These are phyloP conservation scores for Globisporangium cystogenes DNA, from an alignment of 352 stramenopile species.

Conservation along the genomic window DNA sequence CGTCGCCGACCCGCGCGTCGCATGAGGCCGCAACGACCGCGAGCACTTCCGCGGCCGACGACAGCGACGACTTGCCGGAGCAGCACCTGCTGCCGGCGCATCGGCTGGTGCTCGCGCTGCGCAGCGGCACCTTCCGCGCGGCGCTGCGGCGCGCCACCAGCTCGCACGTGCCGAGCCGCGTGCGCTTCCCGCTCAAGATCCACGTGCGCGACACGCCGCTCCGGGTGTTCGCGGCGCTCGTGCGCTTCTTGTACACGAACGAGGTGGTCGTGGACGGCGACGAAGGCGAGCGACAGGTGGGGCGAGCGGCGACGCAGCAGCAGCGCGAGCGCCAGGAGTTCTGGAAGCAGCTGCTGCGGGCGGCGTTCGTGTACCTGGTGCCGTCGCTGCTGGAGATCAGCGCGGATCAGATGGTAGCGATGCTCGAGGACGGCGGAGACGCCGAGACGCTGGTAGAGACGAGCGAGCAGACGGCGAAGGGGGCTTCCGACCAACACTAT, in stretches of 20 bases:
- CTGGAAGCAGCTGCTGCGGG: constrained; percentile 62
- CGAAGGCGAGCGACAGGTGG: too few species aligned
- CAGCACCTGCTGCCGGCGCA: constrained; percentile 69
- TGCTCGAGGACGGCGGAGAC: constrained; percentile 11
- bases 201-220: constrained; percentile 79
- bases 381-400: constrained; percentile 63
- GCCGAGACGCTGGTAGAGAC: neutral
- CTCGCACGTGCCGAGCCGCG: constrained; percentile 54
- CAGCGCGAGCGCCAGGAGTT: constrained; percentile 33
- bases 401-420: constrained; percentile 30
- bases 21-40: constrained; percentile 1
- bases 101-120: constrained; percentile 63
- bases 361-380: constrained; percentile 68
- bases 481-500: too few species aligned
- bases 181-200: constrained; percentile 80
- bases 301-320: too few species aligned
- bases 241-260: constrained; percentile 79
- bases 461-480: neutral
- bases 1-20: constrained; percentile 2
- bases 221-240: constrained; percentile 55
- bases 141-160: constrained; percentile 64
- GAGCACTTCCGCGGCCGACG: neutral
- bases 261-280: constrained; percentile 18
- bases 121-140: constrained; percentile 63
- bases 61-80: constrained; percentile 2